Evolutionary conservation across 768 basidiomycete genomes (phyloP).

Genomic region (Kwoniella dejecticola): DNA sequence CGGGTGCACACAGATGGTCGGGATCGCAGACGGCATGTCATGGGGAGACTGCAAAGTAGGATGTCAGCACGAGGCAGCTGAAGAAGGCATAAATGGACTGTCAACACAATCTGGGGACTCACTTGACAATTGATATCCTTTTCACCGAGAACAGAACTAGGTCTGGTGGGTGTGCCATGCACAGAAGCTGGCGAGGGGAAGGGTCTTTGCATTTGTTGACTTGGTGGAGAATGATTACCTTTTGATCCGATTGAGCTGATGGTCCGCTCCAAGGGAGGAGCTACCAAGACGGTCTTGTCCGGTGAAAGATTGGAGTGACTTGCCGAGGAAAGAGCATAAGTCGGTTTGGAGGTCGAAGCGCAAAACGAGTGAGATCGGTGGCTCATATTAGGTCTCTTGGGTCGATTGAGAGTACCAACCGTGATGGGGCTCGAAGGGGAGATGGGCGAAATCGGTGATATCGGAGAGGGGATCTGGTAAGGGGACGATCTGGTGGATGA

Average conservation of each 20-base stretch:
- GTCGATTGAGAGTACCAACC: not conserved
- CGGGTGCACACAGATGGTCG: constrained; percentile 16
- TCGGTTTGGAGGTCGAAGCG: constrained; percentile 16
- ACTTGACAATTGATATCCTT: constrained; percentile 20
- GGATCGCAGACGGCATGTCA: constrained; percentile 3
- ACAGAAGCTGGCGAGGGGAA: too few relatives aligned
- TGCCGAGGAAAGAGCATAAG: constrained; percentile 23
- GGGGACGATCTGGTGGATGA: not conserved
- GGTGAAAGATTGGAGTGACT: constrained; percentile 8
- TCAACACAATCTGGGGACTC: constrained; percentile 2
- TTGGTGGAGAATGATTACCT: constrained; percentile 17
- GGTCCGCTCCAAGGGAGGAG: constrained; percentile 26
- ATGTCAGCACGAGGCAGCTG: not conserved
- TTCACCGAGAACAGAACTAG: not conserved
- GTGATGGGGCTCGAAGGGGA: not conserved
- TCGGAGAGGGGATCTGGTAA: not conserved
- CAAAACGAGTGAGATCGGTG: constrained; percentile 28
- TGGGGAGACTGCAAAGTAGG: not conserved
- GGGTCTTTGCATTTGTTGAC: constrained; percentile 26
- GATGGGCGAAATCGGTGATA: not conserved
- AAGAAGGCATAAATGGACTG: not conserved
- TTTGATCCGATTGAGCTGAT: constrained; percentile 21
- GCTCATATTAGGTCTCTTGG: constrained; percentile 18
- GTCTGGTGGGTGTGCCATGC: not conserved
- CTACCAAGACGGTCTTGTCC: constrained; percentile 16